phyloP scores from a whole-genome alignment of 2,329 filamentous ascomycete species.

The Amphichorda felina region DNA sequence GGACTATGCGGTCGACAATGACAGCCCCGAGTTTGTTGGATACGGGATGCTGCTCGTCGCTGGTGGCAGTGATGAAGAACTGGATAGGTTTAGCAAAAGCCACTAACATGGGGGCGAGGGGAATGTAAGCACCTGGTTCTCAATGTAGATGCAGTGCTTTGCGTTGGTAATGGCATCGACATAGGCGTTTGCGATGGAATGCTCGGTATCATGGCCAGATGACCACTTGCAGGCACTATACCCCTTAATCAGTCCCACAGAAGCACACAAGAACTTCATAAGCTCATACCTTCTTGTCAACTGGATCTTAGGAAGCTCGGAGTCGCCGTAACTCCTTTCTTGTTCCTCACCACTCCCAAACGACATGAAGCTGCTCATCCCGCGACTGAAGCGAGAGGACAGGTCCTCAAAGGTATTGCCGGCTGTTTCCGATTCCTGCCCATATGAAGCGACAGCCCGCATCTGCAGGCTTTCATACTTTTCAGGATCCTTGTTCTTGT shows the following conservation, averaged over 20 bases:
- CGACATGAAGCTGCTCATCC: constrained; percentile 25
- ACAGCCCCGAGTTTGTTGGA: constrained; percentile 68
- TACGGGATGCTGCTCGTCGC: constrained; percentile 57
- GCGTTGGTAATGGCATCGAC: constrained; percentile 57
- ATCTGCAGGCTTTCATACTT: constrained; percentile 28
- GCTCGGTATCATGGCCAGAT: constrained; percentile 39
- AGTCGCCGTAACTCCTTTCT: constrained; percentile 9
- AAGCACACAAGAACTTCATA: too few relatives aligned
- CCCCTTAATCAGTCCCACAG: not conserved
- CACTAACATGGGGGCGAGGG: not conserved
- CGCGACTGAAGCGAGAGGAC: constrained; percentile 27
- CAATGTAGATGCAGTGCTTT: constrained; percentile 66
- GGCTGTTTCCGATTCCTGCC: too few relatives aligned
- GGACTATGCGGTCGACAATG: constrained; percentile 65
- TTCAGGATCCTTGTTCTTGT: constrained; percentile 37
- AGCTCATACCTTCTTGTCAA: constrained; percentile 32
- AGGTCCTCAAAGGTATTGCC: constrained; percentile 30
- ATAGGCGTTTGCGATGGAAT: constrained; percentile 83
- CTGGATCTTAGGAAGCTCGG: constrained; percentile 29
- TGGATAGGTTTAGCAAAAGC: constrained; percentile 16
- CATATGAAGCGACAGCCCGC: not conserved
- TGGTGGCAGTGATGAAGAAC: constrained; percentile 81
- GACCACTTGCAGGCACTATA: constrained; percentile 38
- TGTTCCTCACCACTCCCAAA: constrained; percentile 18
- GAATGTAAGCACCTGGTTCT: constrained; percentile 44